Base-by-base conservation (phyloP, 176 grass and related monocot genomes). In the Pontederia paniculata region DNA sequence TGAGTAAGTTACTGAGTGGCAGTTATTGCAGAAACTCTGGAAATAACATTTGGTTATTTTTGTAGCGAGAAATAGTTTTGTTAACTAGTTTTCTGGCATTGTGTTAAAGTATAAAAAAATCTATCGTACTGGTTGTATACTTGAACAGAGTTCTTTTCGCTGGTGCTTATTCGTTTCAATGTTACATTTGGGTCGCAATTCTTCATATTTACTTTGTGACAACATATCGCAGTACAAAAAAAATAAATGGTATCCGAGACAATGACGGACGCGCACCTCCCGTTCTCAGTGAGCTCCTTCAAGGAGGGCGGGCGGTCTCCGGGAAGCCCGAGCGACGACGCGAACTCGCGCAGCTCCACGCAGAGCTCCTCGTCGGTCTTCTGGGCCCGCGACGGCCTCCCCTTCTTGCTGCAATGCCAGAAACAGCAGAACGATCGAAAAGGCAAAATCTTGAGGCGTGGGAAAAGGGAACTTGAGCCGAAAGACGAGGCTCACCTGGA, bases 291-390 rank as follows among this genome's bases (percentile, higher is more conserved):
- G 60, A 78, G 64, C 55, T 72, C 48, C 45, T 66, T 78, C 52
- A 66, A 44, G 5, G 76, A 67, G 16, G 69, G 76, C 54, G 65
- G 25, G 52, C 62, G 60, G 45, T 78, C 42, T 20, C 53, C 42
- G 42, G 76, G 76, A 59, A 78, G 76, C 9, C 76, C 76, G 21
- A 71, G 45, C 42, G 51, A 17, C 23, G 62, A 67, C 18, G 60
- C 67, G 57, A 78, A 78, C 31, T 72, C 69, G 9, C 55, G 76
- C 12, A 78, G 44, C 44, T 78, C 69, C 58, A 47, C 16, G 20
- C 54, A 67, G 12, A 78, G 42, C 48, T 72, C 69, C 47, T 66
- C 48, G 21, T 72, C 52, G 50, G 61, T 78, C 76, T 67, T 78
- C n/a, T n/a, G n/a, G n/a, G n/a, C n/a, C n/a, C n/a, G n/a, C 54